Base-by-base conservation (phyloP, 106 monocot genomes). In the Apostasia ramifera region DNA sequence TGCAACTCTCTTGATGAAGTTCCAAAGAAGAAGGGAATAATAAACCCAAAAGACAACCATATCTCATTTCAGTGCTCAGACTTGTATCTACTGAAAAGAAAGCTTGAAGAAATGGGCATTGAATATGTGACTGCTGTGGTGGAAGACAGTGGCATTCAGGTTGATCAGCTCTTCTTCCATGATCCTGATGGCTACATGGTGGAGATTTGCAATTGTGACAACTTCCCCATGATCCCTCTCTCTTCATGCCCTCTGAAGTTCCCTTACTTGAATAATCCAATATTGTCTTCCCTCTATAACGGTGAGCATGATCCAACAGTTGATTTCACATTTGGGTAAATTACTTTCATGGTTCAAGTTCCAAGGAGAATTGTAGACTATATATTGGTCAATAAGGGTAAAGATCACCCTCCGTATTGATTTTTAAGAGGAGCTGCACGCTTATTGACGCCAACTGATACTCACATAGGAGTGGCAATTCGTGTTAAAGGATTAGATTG, bases 41-140 rank as follows among this genome's bases (percentile, higher is more conserved):
- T 79, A 68, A 77, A 82, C 67, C 85, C 85, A 56, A 87, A 80
- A 60, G 83, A 74, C 42, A 84, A 88, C 71, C 88, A 88, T 73
- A 88, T 88, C 63, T 88, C 88, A 62, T 88, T 88, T 73, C 88
- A 88, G 48, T 84, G 84, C 74, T 79, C 78, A 4, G 67, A 84
- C 71, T 64, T 81, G 44, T 9, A 63, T 7, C 67, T 71, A 6
- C 47, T 88, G 43, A 75, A 64, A 54, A 49, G 46, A 37, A 84
- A 68, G 47, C 74, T 88, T 11, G 74, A 84, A 57, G 71, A 58
- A 38, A 76, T 79, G 84, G 79, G 81, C 44, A 63, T 88, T 13
- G 63, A 84, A 26, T 84, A 88, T 54, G 84, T 84, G 46, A 81
- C 78, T 14, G 81, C 81, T 4, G 67, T 78, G 10, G 84, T 88